These are phyloP conservation scores for Pseudogymnoascus sp. DNA, from an alignment of 2,329 filamentous ascomycete genomes.

Conservation along the genomic window DNA sequence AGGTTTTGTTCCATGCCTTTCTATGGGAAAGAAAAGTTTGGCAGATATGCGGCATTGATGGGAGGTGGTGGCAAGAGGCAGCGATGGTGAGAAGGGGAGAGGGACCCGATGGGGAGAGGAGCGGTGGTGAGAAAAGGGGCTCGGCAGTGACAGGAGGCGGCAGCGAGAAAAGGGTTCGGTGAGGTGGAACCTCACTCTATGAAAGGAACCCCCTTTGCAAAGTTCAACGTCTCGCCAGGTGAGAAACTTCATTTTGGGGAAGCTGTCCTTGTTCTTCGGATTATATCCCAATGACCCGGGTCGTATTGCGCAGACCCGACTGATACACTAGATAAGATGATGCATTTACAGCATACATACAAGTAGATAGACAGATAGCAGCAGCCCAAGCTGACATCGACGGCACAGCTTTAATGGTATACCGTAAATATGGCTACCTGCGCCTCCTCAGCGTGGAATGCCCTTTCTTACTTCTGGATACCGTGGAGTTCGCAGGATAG, in stretches of 20 bases:
- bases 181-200: not conserved
- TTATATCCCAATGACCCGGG: too few relatives aligned
- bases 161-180: not conserved
- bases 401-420: too few relatives aligned
- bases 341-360: too few relatives aligned
- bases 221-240: not conserved
- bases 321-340: too few relatives aligned
- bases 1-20: too few relatives aligned
- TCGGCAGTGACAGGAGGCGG: not conserved
- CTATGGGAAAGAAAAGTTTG: not conserved
- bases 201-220: too few relatives aligned
- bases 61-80: not conserved
- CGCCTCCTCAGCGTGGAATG: not conserved
- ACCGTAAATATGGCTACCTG: not conserved
- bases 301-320: too few relatives aligned
- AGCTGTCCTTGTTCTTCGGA: too few relatives aligned
- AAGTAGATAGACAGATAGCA: too few relatives aligned
- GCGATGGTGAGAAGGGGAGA: not conserved
- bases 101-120: not conserved
- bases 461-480: not conserved
- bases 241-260: too few relatives aligned
- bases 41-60: conserved; percentile 11
- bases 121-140: not conserved
- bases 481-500: too few relatives aligned
- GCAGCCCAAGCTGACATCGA: too few relatives aligned